phyloP scores from a whole-genome alignment of 306 rosid genomes.

The Acacia crassicarpa region DNA sequence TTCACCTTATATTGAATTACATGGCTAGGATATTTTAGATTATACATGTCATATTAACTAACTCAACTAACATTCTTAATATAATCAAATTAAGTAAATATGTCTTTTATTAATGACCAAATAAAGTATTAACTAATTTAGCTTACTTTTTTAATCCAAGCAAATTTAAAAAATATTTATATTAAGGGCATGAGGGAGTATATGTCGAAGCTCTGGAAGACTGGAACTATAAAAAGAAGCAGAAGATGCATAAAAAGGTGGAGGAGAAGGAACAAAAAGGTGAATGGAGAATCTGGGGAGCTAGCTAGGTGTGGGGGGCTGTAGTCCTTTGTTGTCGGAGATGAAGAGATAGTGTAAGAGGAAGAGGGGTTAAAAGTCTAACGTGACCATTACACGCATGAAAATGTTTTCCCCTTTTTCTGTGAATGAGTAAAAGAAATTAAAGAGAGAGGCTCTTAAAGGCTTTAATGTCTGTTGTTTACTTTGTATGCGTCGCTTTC shows the following conservation, averaged over 20 bases:
- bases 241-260: background rate
- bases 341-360: background rate
- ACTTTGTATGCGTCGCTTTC: background rate
- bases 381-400: constrained; percentile 40
- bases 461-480: background rate
- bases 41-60: too few relatives aligned
- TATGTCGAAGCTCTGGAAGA: background rate
- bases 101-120: too few relatives aligned
- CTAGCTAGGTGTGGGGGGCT: background rate
- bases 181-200: background rate
- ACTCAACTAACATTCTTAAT: too few relatives aligned
- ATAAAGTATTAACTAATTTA: too few relatives aligned
- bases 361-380: constrained; percentile 43
- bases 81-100: too few relatives aligned
- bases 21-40: too few relatives aligned
- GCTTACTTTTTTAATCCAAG: too few relatives aligned
- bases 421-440: too few relatives aligned
- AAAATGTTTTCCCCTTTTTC: background rate
- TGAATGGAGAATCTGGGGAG: background rate
- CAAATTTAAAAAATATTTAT: too few relatives aligned
- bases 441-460: too few relatives aligned
- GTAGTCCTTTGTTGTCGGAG: constrained; percentile 35
- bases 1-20: too few relatives aligned
- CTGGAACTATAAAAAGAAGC: background rate
- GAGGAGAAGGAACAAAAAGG: background rate